Percentiles rank a stretch among this genome's conserved stretches.
Evolutionary conservation across 2,329 filamentous ascomycete genomes (phyloP).

Genomic region (Penicillium sp.): DNA sequence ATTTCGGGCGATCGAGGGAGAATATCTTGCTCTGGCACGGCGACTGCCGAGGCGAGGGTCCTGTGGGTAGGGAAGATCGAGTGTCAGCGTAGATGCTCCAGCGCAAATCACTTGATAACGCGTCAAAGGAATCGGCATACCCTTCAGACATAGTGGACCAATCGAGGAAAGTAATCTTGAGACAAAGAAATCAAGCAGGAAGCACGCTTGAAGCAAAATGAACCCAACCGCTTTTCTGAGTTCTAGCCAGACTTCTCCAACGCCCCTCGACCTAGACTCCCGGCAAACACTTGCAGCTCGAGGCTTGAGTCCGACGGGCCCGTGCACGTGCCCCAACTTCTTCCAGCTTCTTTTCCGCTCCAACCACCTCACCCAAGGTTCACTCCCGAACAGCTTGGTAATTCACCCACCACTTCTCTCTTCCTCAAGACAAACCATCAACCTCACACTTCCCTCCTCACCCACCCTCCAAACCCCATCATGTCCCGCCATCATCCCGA

Average conservation of each 20-base stretch:
- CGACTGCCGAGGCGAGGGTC: slow-evolving; percentile 55
- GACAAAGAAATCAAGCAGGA: not conserved
- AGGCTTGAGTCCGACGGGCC: slow-evolving; percentile 8
- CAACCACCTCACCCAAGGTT: not conserved
- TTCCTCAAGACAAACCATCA: not conserved
- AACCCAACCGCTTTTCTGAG: not conserved
- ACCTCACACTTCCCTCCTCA: not conserved
- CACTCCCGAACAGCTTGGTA: slow-evolving; percentile 1
- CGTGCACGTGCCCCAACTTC: slow-evolving; percentile 43
- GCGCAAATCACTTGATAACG: not conserved
- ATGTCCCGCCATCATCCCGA: slow-evolving; percentile 98
- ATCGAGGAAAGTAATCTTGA: not conserved
- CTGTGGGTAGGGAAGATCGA: slow-evolving; percentile 12
- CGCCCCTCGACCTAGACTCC: not conserved
- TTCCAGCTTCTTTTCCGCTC: slow-evolving; percentile 15
- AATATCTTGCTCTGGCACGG: slow-evolving; percentile 49
- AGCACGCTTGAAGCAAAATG: not conserved
- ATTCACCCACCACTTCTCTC: slow-evolving; percentile 1
- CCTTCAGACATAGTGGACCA: slow-evolving; percentile 27
- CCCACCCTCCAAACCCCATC: slow-evolving; percentile 27
- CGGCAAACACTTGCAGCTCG: not conserved
- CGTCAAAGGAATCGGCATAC: slow-evolving; percentile 16
- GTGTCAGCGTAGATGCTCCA: slow-evolving; percentile 9
- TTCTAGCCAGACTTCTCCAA: not conserved
- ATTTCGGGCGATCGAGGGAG: slow-evolving; percentile 32